Percentiles rank a stretch among this genome's conserved stretches.
phyloP scores from a whole-genome alignment of 371 early-diverging fungal species.

The Mortierella sp. region DNA sequence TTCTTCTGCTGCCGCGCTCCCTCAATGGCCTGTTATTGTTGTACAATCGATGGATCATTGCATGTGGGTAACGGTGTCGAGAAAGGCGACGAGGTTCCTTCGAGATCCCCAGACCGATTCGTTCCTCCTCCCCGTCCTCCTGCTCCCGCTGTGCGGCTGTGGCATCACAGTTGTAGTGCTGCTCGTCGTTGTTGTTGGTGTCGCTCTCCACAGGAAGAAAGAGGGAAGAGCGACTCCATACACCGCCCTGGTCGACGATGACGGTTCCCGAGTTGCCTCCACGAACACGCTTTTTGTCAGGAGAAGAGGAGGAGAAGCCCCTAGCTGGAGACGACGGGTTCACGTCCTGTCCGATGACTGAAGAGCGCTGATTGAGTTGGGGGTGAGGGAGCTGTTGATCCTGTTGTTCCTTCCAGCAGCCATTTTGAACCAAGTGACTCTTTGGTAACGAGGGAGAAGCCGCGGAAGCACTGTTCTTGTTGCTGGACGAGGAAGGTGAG shows the following conservation, averaged over 20 bases:
- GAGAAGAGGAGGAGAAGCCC: no score
- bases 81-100: neutral
- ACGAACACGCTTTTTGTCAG: neutral
- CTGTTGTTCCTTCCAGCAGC: neutral
- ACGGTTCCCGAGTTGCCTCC: neutral
- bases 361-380: neutral
- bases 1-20: neutral
- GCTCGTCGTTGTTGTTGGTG: neutral
- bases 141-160: neutral
- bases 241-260: neutral
- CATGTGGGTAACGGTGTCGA: slow-evolving; percentile 14
- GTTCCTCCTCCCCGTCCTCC: neutral
- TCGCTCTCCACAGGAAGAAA: neutral
- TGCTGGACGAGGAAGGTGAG: neutral
- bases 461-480: neutral
- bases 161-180: neutral
- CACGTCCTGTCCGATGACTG: neutral
- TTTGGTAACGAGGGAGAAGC: neutral
- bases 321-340: neutral
- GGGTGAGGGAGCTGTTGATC: neutral
- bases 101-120: neutral
- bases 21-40: neutral
- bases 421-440: neutral
- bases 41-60: slow-evolving; percentile 7
- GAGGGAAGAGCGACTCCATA: neutral